phyloP scores from a whole-genome alignment of 768 basidiomycete genomes.

The Suillus discolor region DNA sequence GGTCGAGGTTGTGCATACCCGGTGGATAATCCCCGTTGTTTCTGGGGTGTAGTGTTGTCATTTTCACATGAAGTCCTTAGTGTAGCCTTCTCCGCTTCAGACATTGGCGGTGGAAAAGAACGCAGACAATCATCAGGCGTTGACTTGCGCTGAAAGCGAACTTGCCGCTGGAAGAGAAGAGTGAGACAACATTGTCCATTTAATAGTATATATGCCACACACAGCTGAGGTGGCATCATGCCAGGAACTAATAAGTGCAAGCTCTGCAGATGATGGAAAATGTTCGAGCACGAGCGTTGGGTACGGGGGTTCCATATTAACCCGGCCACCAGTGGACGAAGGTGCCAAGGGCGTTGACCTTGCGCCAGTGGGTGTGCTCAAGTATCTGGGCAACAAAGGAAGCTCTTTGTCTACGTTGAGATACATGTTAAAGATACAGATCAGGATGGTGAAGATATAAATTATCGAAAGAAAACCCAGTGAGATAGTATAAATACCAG shows the following conservation, averaged over 20 bases:
- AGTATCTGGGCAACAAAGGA: conserved; percentile 23
- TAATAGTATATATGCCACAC: conserved; percentile 7
- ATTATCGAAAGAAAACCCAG: too few species aligned
- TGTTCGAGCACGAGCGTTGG: conserved; percentile 24
- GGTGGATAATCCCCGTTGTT: conserved; percentile 21
- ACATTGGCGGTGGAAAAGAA: conserved; percentile 16
- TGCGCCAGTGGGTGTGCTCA: not conserved
- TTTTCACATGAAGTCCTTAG: conserved; percentile 6
- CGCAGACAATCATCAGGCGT: conserved; percentile 4
- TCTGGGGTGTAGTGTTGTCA: conserved; percentile 11
- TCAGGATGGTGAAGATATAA: not conserved
- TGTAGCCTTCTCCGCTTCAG: conserved; percentile 3
- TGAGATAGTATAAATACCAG: not conserved
- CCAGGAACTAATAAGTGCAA: conserved; percentile 24
- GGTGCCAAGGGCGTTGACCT: not conserved
- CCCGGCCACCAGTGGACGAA: not conserved
- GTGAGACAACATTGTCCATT: conserved; percentile 4
- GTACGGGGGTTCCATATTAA: conserved; percentile 11
- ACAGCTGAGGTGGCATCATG: conserved; percentile 28
- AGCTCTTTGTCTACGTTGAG: conserved; percentile 23
- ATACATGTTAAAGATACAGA: conserved; percentile 13
- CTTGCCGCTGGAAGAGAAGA: conserved; percentile 17
- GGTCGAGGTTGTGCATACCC: conserved; percentile 16
- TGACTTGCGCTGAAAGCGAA: conserved; percentile 23
- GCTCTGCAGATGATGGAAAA: conserved; percentile 21